phyloP scores from a whole-genome alignment of 257 asterid genomes.

The Ehretia macrophylla region DNA sequence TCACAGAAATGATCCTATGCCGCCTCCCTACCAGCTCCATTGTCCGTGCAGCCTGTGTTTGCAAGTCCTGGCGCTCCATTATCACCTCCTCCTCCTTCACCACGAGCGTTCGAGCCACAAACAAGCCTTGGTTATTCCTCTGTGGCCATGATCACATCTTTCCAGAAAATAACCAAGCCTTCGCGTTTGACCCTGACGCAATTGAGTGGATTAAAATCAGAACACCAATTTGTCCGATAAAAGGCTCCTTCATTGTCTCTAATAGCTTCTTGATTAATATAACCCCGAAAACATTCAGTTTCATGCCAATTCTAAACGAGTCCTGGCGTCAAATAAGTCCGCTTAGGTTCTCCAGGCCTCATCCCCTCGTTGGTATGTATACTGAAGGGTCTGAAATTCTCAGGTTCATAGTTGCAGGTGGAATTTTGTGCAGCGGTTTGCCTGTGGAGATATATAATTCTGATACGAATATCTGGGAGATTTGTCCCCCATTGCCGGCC shows the following conservation, averaged over 20 bases:
- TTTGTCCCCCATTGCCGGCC: conserved; percentile 25
- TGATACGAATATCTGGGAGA: conserved; percentile 21
- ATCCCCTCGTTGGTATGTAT: conserved; percentile 18
- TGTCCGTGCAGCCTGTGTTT: conserved; percentile 31
- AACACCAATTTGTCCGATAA: not conserved
- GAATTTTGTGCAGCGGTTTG: conserved; percentile 16
- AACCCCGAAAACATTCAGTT: conserved; percentile 15
- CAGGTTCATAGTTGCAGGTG: conserved; percentile 26
- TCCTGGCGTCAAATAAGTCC: conserved; percentile 24
- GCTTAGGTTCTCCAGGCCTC: conserved; percentile 11
- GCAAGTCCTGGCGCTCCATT: conserved; percentile 31
- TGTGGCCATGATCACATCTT: conserved; percentile 10
- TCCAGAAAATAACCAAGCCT: not conserved
- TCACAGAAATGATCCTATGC: conserved; percentile 27
- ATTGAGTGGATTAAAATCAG: not conserved
- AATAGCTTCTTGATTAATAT: conserved; percentile 22
- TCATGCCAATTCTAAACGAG: conserved; percentile 9
- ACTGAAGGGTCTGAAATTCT: conserved; percentile 4
- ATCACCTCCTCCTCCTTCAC: conserved; percentile 23
- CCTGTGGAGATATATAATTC: conserved; percentile 27
- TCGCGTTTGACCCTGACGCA: not conserved
- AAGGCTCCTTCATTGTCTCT: conserved; percentile 15
- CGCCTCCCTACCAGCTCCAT: conserved; percentile 30
- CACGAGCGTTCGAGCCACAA: conserved; percentile 6
- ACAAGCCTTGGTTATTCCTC: conserved; percentile 34